Conservation (phyloP, 148 eudicot species). For the Pouteria glomerata region DNA sequence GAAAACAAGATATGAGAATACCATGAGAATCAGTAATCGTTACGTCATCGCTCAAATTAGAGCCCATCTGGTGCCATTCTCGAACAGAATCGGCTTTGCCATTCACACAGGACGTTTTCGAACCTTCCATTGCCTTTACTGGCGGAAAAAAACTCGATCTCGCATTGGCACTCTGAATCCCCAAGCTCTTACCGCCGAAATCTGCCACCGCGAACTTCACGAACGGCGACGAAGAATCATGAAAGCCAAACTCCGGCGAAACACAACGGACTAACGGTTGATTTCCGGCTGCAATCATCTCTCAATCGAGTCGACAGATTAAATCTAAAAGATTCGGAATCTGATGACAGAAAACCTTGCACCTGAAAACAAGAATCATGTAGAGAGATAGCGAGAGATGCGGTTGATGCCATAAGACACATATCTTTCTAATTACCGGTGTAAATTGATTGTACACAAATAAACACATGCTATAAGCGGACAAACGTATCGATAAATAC, state of each 20-base stretch:
- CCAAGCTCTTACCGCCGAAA: conserved; percentile 1
- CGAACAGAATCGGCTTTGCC: conserved; percentile 5
- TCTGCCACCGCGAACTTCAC: conserved; percentile 1
- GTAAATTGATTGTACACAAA: too few relatives aligned
- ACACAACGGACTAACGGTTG: not conserved
- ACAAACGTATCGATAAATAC: too few relatives aligned
- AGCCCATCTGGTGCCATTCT: not conserved
- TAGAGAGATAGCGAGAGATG: not conserved
- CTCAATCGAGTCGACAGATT: not conserved
- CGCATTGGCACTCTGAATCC: conserved; percentile 5
- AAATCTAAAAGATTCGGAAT: too few relatives aligned
- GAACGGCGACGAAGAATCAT: not conserved
- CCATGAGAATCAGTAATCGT: conserved; percentile 8
- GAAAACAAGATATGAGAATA: not conserved
- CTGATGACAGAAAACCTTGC: too few relatives aligned
- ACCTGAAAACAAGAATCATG: not conserved
- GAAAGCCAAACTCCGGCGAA: not conserved
- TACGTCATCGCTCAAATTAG: conserved; percentile 8
- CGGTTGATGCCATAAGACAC: not conserved
- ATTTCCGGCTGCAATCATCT: conserved; percentile 20
- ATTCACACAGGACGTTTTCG: conserved; percentile 23
- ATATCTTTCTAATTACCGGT: too few relatives aligned
- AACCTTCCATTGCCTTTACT: conserved; percentile 28
- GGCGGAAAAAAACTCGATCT: conserved; percentile 23
- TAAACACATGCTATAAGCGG: too few relatives aligned